These are phyloP conservation scores for Senna tora DNA, from an alignment of 306 rosid species.

Conservation along the genomic window DNA sequence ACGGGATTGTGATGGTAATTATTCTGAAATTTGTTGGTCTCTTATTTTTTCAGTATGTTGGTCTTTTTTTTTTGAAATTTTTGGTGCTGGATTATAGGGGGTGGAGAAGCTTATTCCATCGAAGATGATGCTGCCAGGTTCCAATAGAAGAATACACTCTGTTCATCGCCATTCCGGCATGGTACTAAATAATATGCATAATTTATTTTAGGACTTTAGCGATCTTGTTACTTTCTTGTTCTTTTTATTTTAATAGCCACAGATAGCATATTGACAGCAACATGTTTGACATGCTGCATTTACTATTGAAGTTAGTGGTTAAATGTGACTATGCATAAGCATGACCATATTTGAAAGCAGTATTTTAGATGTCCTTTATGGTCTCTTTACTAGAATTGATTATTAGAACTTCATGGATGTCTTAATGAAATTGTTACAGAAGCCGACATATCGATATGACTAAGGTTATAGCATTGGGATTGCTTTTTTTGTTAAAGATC, in stretches of 20 bases:
- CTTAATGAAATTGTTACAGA: neutral
- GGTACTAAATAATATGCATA: conserved; percentile 47
- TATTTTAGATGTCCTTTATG: neutral
- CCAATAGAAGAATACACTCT: conserved; percentile 90
- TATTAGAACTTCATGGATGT: neutral
- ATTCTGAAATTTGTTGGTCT: neutral
- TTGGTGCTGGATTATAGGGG: conserved; percentile 52
- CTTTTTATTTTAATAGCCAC: neutral
- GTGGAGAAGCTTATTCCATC: conserved; percentile 96
- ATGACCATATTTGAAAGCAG: neutral
- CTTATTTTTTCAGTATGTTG: neutral
- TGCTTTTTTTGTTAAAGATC: neutral
- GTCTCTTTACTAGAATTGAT: neutral
- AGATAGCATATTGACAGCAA: neutral
- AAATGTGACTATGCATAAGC: neutral
- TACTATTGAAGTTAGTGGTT: neutral
- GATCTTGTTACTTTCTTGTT: neutral
- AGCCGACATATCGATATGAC: neutral
- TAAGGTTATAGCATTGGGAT: neutral
- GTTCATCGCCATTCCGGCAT: conserved; percentile 93
- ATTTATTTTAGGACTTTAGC: neutral
- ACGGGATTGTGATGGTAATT: conserved; percentile 84
- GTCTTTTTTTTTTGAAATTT: neutral
- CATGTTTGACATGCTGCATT: neutral
- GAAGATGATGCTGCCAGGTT: conserved; percentile 96